Evolutionary conservation across 768 basidiomycete genomes (phyloP), one percentile per base, ranked within the genome.

Genomic region (Naganishia vaughanmartiniae): DNA sequence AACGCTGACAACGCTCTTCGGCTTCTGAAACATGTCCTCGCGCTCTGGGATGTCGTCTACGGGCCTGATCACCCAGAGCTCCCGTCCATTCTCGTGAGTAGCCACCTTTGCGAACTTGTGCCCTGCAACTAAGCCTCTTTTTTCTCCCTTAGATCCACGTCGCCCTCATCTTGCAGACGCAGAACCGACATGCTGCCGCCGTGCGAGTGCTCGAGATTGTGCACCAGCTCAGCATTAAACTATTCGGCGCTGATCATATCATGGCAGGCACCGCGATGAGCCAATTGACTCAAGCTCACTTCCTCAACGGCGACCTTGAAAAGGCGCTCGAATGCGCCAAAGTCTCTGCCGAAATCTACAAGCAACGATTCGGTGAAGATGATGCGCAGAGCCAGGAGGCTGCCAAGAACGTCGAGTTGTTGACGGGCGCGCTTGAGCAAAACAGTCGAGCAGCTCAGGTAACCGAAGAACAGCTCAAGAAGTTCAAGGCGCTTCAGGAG

Each of bases 51-150:
- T 63, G 75, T 81, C 9, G 74, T 82, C 2, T 81, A 83, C 71
- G 83, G 83, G 21, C 74, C 74, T 12, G 74, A 76, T 14, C 83
- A 84, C 75, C 83, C 83, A 0, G 79, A 81, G 66, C 77, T 79
- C 48, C 76, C 80, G 66, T 77, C 71, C 54, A 76, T 83, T 34
- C 71, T 83, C 60, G 83, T 83, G 53, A 71, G 82, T 46, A 24
- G 7, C 17, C 48, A 24, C 77, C 0, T 11, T 21, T 12, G 14
- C 28, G 28, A 33, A 39, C 26, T 30, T 42, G 21, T 33, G 12
- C 53, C n/a, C 12, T 51, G 12, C 12, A 26, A 17, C 17, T 45
- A 4, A 30, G 5, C 24, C 67, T 14, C 31, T 6, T 33, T 14
- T 15, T 9, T 45, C 46, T 39, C 36, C 11, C 19, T 36, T 54